Base-by-base conservation (phyloP, 495 filamentous ascomycete species). In the Entonaema liquescens region DNA sequence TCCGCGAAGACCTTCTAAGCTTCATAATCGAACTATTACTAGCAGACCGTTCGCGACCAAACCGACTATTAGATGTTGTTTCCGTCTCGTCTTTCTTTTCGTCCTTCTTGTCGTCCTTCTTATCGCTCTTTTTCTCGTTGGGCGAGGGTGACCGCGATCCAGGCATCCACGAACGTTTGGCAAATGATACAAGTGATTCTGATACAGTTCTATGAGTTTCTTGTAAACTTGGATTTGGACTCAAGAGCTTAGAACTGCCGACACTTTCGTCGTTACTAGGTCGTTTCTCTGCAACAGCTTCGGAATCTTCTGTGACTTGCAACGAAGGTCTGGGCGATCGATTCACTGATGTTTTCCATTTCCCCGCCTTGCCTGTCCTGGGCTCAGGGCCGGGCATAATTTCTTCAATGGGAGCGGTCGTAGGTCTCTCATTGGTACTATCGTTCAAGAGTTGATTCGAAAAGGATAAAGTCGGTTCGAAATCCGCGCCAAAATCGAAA, bases 111-210 rank as follows among this genome's bases (percentile, higher is more conserved):
- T 47, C 42, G n/a, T 55, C 28, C 33, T 77, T 78, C 64, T 62
- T 75, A 31, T 49, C 28, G 25, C 72, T 79, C 33, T 77, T 78
- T 62, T 62, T 75, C 31, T 49, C 28, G 25, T 73, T 79, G 38
- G 90, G 89, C 21, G 87, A 90, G 4, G 89, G 87, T 5, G 90
- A 89, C 50, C 87, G 82, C 33, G 89, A 89, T 9, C 85, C 80
- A 8, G 86, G 80, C 13, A 86, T 86, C 90, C 91, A 93, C 49
- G 90, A 89, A 74, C 87, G 87, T 67, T 86, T 86, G 12, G 90
- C 88, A 69, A 92, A 84, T 65, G 82, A 88, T 64, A 88, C 86
- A 73, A 93, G 84, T 28, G 89, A 87, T 44, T 88, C 89, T 5
- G 89, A 89, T 73, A 90, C 86, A 4, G 60, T 76, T 62, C 76